Evolutionary conservation across 2,329 filamentous ascomycete species (phyloP).

Genomic region (Monosporascus cannonballus): DNA sequence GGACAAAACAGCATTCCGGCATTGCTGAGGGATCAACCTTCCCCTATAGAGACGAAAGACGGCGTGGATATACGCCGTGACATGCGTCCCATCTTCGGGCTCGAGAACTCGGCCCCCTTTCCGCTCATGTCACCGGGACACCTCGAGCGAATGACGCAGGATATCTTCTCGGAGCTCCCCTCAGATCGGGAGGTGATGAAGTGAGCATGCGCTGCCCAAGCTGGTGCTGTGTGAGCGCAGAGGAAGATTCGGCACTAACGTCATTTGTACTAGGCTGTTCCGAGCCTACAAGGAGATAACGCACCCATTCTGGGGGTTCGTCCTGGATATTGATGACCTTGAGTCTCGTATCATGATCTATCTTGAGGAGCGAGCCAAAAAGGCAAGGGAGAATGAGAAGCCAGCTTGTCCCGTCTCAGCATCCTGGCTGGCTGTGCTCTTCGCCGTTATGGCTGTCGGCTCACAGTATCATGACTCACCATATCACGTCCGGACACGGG

Average conservation of each 20-base stretch:
- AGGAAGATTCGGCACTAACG: background rate
- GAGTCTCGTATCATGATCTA: slow-evolving; percentile 60
- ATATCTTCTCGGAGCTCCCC: slow-evolving; percentile 56
- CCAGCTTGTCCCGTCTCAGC: slow-evolving; percentile 50
- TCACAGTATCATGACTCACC: slow-evolving; percentile 62
- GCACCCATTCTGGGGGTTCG: slow-evolving; percentile 63
- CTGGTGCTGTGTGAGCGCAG: background rate
- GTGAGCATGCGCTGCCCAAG: slow-evolving; percentile 32
- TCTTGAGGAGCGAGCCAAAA: slow-evolving; percentile 56
- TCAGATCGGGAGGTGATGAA: slow-evolving; percentile 62
- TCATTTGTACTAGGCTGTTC: slow-evolving; percentile 43
- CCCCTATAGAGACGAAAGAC: slow-evolving; percentile 44
- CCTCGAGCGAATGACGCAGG: slow-evolving; percentile 52
- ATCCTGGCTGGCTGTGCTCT: slow-evolving; percentile 61
- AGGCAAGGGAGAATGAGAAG: slow-evolving; percentile 39
- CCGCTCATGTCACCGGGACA: slow-evolving; percentile 61
- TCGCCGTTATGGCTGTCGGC: slow-evolving; percentile 58
- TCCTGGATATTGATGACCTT: slow-evolving; percentile 60
- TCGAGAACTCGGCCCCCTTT: slow-evolving; percentile 61
- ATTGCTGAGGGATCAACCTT: slow-evolving; percentile 56
- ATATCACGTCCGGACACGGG: slow-evolving; percentile 53
- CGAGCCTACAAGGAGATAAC: slow-evolving; percentile 62
- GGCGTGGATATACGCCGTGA: slow-evolving; percentile 55
- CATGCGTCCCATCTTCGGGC: slow-evolving; percentile 59
- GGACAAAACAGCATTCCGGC: slow-evolving; percentile 64